Evolutionary conservation across 169 alveolate species (phyloP).

Genomic region (Plasmodium yoelii): DNA sequence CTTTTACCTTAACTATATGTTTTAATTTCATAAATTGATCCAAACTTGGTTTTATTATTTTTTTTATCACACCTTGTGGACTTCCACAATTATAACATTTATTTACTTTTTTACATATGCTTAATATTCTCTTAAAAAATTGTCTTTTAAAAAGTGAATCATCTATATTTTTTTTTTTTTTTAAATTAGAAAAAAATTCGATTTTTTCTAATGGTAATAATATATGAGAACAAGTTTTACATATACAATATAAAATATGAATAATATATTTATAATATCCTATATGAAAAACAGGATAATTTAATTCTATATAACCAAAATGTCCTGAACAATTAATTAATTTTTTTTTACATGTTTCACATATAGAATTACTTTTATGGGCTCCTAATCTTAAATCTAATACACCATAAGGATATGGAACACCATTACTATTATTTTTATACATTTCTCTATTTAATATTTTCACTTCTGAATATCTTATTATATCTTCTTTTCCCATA

Average conservation of each 20-base stretch:
- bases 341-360: constrained; percentile 93
- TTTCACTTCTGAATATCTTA: constrained; percentile 85
- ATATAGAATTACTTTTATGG: constrained; percentile 81
- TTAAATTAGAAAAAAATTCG: constrained; percentile 80
- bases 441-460: constrained; percentile 86
- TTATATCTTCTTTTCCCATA: constrained; percentile 85
- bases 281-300: constrained; percentile 97
- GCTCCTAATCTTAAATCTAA: constrained; percentile 85
- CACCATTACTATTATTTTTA: constrained; percentile 79
- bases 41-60: constrained; percentile 87
- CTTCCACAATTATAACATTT: constrained; percentile 89
- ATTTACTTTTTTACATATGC: constrained; percentile 87
- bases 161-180: constrained; percentile 82
- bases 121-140: constrained; percentile 87
- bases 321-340: constrained; percentile 97
- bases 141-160: constrained; percentile 84
- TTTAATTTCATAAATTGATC: constrained; percentile 92
- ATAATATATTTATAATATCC: constrained; percentile 97
- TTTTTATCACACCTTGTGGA: constrained; percentile 89
- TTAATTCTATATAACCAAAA: constrained; percentile 96
- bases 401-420: constrained; percentile 88
- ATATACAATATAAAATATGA: constrained; percentile 92
- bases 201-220: constrained; percentile 88
- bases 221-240: constrained; percentile 94
- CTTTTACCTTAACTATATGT: constrained; percentile 86